Evolutionary conservation across 768 basidiomycete species (phyloP), one percentile per base, ranked within the genome.

Genomic region (Trametes cubensis): DNA sequence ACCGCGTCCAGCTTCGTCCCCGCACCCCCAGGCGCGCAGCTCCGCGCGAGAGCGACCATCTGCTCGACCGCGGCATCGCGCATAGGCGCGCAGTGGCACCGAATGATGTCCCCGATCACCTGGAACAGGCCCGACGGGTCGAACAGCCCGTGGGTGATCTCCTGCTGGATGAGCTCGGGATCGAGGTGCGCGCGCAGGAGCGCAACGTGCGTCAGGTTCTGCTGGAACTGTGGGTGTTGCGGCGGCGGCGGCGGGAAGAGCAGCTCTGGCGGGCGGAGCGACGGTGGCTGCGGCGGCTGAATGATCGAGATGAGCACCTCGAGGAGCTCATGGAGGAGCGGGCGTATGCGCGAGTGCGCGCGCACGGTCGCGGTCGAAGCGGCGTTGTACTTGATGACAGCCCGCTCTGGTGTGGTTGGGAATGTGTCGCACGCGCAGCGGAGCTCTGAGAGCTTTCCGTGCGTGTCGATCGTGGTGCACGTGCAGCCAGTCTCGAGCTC

Each of bases 51-150:
- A 55, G 79, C 78, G 38, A 96, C 87, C 91, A 97, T 93, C 41
- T 81, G 81, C 70, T 94, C 91, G 26, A 97, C 88, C 46, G 86
- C 83, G 15, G 79, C 82, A 75, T 97, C 95, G 39, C 95, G 81
- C 87, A 96, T 95, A 15, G 95, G 95, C 6, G 95, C 95, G 64
- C 95, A 96, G 69, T 97, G 94, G 39, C 86, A 85, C 74, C 95
- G 93, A 64, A 96, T 81, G 18, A 89, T 89, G 64, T 84, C 80
- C 15, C 92, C 94, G 62, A 97, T 87, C 61, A 86, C 85, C 48
- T 80, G 72, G 76, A 96, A 94, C 49, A 95, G 80, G 11, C 85
- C 85, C 7, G 86, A 83, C 25, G 91, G 85, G 76, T 94, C 91
- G 71, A 92, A 94, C 10, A 91, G 76, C 38, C 83, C 81, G 64